These are phyloP conservation scores for Russula virescens DNA, from an alignment of 768 basidiomycete genomes.

Conservation along the genomic window DNA sequence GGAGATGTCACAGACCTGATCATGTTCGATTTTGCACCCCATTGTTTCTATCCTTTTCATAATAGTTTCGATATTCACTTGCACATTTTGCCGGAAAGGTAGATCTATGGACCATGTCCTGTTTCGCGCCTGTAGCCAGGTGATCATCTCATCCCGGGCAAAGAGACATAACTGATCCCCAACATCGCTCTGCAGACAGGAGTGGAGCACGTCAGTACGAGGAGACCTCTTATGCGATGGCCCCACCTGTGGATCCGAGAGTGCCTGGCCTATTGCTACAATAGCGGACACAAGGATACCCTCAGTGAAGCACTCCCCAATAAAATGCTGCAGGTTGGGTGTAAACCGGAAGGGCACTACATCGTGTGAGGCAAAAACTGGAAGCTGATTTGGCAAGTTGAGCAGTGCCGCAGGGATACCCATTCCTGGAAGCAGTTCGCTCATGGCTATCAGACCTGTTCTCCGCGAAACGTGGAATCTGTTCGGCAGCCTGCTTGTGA, in stretches of 20 bases:
- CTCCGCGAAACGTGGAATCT: constrained; percentile 87
- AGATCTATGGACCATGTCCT: constrained; percentile 54
- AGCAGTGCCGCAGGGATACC: constrained; percentile 14
- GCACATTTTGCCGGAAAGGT: constrained; percentile 50
- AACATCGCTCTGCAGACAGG: constrained; percentile 64
- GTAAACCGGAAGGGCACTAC: constrained; percentile 96
- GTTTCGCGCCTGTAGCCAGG: constrained; percentile 58
- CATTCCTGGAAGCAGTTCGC: constrained; percentile 81
- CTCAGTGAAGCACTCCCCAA: constrained; percentile 85
- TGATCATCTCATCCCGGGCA: constrained; percentile 85
- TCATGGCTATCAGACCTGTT: constrained; percentile 88
- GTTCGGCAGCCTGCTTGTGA: constrained; percentile 76
- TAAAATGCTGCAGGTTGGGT: constrained; percentile 90
- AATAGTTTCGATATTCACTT: constrained; percentile 59
- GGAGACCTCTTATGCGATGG: neutral
- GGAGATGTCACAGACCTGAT: constrained; percentile 48
- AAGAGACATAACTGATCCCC: constrained; percentile 90
- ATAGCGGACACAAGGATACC: constrained; percentile 82
- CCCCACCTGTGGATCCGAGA: constrained; percentile 84
- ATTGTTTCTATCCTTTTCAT: constrained; percentile 77
- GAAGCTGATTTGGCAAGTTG: constrained; percentile 41
- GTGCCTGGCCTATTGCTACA: constrained; percentile 83
- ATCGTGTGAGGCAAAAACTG: constrained; percentile 70
- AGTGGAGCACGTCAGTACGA: constrained; percentile 6
- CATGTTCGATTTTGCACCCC: constrained; percentile 83